phyloP scores from a whole-genome alignment of 371 early-diverging fungal genomes.

The Mortierella sp. region DNA sequence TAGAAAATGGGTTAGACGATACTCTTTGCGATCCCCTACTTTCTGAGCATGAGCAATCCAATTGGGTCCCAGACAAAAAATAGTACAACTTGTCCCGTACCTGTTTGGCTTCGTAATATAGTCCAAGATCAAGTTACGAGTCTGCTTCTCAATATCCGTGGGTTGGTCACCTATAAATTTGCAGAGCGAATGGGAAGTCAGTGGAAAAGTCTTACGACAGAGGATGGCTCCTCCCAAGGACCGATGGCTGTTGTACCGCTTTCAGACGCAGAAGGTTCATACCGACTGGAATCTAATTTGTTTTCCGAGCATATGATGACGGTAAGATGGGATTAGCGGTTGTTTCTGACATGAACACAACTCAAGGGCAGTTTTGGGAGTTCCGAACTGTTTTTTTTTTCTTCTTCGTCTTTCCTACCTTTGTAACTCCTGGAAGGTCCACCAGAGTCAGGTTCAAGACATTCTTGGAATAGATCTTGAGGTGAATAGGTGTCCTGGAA shows the following conservation, averaged over 20 bases:
- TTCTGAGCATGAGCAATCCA: too few species aligned
- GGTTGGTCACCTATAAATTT: conserved; percentile 75
- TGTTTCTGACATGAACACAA: too few species aligned
- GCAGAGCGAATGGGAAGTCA: background rate
- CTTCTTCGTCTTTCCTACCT: conserved; percentile 54
- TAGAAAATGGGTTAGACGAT: conserved; percentile 55
- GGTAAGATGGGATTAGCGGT: too few species aligned
- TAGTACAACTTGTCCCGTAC: conserved; percentile 31
- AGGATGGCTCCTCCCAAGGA: background rate
- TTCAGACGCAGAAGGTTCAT: background rate
- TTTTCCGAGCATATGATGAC: background rate
- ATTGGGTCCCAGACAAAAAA: too few species aligned
- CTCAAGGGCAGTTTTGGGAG: too few species aligned
- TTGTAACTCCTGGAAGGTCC: conserved; percentile 92
- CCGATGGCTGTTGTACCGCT: background rate
- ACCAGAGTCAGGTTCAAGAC: conserved; percentile 89
- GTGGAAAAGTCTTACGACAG: background rate
- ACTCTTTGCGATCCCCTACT: too few species aligned
- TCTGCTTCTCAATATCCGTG: conserved; percentile 86
- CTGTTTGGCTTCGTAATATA: conserved; percentile 87
- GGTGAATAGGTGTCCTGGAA: conserved; percentile 81
- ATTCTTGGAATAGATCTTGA: conserved; percentile 82
- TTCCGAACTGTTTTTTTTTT: background rate
- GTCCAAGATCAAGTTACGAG: conserved; percentile 79
- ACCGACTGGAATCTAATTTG: conserved; percentile 6